Evolutionary conservation across 2,329 filamentous ascomycete genomes (phyloP).

Genomic region (Fusarium mundagurra): DNA sequence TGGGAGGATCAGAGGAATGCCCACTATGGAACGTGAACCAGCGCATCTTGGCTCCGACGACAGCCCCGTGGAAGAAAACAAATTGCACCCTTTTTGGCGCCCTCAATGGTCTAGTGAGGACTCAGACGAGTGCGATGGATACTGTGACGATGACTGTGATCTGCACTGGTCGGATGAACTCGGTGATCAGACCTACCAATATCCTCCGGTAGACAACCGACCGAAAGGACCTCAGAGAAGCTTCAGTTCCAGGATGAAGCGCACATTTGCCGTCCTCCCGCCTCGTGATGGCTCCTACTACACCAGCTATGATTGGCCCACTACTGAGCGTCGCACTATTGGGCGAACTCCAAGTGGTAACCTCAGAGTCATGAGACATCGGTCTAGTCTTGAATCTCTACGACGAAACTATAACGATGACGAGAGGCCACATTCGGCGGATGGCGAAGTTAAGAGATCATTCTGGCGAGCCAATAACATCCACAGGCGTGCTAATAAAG

Average conservation of each 20-base stretch:
- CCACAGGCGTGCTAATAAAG: slow-evolving; percentile 38
- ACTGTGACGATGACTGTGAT: slow-evolving; percentile 42
- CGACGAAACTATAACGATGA: slow-evolving; percentile 35
- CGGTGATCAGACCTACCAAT: slow-evolving; percentile 55
- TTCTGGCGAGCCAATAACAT: slow-evolving; percentile 49
- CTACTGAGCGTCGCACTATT: slow-evolving; percentile 66
- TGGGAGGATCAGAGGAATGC: slow-evolving; percentile 42
- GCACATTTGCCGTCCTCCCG: slow-evolving; percentile 70
- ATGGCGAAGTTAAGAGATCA: slow-evolving; percentile 33
- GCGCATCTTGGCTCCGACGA: slow-evolving; percentile 57
- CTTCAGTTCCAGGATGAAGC: slow-evolving; percentile 63
- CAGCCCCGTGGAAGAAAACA: slow-evolving; percentile 61
- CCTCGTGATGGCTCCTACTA: slow-evolving; percentile 51
- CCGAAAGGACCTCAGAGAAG: slow-evolving; percentile 57
- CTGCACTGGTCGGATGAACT: slow-evolving; percentile 46
- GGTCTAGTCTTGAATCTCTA: slow-evolving; percentile 59
- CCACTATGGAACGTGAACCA: slow-evolving; percentile 42
- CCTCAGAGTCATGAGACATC: slow-evolving; percentile 66
- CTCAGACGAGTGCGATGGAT: slow-evolving; percentile 43
- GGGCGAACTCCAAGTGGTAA: slow-evolving; percentile 68
- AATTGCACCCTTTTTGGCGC: slow-evolving; percentile 70
- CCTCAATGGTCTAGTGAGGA: slow-evolving; percentile 58
- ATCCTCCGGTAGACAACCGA: slow-evolving; percentile 61
- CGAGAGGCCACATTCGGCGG: slow-evolving; percentile 50
- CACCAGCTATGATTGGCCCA: slow-evolving; percentile 46